Conservation (phyloP, 148 eudicot species). For the Pouteria glomerata region DNA sequence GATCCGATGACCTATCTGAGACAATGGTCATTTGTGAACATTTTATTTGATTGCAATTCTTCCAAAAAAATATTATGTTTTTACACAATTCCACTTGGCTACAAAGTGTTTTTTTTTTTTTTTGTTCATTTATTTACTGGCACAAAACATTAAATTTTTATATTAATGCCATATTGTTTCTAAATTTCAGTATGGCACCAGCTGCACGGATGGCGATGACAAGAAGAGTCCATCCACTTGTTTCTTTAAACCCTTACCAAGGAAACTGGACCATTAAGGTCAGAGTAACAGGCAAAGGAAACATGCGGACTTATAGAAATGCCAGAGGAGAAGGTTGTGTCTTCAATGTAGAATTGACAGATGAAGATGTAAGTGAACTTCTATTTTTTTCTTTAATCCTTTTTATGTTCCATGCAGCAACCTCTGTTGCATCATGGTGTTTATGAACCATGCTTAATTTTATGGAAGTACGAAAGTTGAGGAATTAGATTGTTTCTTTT, state of each 20-base stretch:
- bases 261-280: constrained; percentile 97
- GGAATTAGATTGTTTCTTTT: not conserved
- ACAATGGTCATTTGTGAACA: not conserved
- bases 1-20: not conserved
- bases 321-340: constrained; percentile 92
- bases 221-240: constrained; percentile 77
- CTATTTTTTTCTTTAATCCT: not conserved
- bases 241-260: constrained; percentile 92
- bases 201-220: constrained; percentile 91
- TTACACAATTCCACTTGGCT: not conserved
- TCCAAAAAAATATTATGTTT: not conserved
- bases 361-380: constrained; percentile 73
- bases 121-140: not conserved
- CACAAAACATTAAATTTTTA: not conserved
- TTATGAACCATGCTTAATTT: not conserved
- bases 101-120: not conserved
- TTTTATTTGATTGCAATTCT: not conserved
- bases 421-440: not conserved
- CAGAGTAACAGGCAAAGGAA: constrained; percentile 80
- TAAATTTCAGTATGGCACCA: constrained; percentile 67
- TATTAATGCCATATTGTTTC: constrained; percentile 4
- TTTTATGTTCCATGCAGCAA: not conserved
- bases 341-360: constrained; percentile 94
- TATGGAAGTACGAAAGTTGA: not conserved
- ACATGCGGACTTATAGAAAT: constrained; percentile 65